Evolutionary conservation across 768 basidiomycete species (phyloP), one percentile per base, ranked within the genome.

Genomic region (Termitomyces eurrhizus): DNA sequence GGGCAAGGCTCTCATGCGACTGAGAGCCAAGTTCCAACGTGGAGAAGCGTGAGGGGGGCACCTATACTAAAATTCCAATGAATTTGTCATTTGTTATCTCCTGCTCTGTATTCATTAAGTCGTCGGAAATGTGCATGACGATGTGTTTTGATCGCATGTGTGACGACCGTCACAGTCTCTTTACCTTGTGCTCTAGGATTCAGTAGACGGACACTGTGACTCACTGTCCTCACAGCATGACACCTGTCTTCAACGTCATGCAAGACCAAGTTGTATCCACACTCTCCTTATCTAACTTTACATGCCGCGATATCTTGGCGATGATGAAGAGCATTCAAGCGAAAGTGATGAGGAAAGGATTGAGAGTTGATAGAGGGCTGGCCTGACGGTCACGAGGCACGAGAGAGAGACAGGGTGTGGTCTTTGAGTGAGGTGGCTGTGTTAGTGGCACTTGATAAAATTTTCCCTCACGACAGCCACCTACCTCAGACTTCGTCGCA

Each of bases 1-100:
- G 33, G 90, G 89, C 32, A 88, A 86, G 67, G 83, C 86, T 12
- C 77, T 90, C 18, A 81, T 83, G 66, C 80, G 86, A 63, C 72
- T 91, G 66, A 78, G 89, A 62, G 71, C 74, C 39, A 79, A 78
- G 68, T 74, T 88, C 57, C 82, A 32, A 55, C 46, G 81, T 67
- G 74, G 68, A 56, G 59, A 56, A 54, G 33, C 37, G 6, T 66
- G 53, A 61, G 32, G 7, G 7, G 33, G 14, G 32, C 41, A 32
- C 21, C 13, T 24, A 24, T 14, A 46, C 14, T 24, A 2, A 18
- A 29, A 13, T 21, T 36, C 12, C 1, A 21, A 24, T 45, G 11
- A n/a, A 56, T 45, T 18, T 56, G 41, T 42, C 14, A 37, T 18
- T 41, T 14, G 50, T 51, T 29, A 4, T 18, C 32, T 33, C 18